phyloP scores from a whole-genome alignment of 768 basidiomycete species.

The Agaricus sinodeliciosus region DNA sequence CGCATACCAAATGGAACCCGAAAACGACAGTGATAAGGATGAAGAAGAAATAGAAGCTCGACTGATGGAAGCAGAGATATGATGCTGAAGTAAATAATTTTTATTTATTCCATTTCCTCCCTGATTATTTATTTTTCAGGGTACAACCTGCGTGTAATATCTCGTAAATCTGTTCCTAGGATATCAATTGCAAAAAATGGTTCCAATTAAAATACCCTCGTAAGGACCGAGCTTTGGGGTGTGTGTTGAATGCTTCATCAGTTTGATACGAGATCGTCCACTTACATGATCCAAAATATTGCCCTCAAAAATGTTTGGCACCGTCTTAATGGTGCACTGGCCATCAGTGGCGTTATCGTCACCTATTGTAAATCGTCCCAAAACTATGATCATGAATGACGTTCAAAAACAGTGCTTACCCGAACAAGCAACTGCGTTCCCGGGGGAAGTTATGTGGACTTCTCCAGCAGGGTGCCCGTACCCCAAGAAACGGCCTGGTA shows the following conservation, averaged over 20 bases:
- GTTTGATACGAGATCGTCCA: background rate
- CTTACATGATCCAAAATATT: constrained; percentile 46
- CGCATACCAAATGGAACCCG: constrained; percentile 45
- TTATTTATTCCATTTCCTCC: background rate
- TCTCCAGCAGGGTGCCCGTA: constrained; percentile 50
- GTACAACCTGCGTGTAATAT: background rate
- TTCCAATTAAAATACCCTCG: constrained; percentile 50
- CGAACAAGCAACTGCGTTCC: constrained; percentile 29
- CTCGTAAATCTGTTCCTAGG: background rate
- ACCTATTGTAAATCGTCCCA: constrained; percentile 15
- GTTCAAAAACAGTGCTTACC: constrained; percentile 17
- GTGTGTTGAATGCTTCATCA: background rate
- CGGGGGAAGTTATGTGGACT: constrained; percentile 40
- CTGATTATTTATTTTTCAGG: background rate
- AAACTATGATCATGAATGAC: background rate
- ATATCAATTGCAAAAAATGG: constrained; percentile 26
- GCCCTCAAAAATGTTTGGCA: constrained; percentile 46
- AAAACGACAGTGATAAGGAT: constrained; percentile 37
- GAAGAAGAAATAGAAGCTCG: constrained; percentile 56
- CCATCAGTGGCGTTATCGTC: constrained; percentile 49
- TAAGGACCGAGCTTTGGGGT: constrained; percentile 38
- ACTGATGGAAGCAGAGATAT: constrained; percentile 25
- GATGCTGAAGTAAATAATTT: background rate
- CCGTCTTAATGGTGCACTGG: constrained; percentile 47
- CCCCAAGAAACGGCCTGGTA: constrained; percentile 44